Evolutionary conservation across 2,329 filamentous ascomycete genomes (phyloP).

Genomic region (Penicillium olsonii): DNA sequence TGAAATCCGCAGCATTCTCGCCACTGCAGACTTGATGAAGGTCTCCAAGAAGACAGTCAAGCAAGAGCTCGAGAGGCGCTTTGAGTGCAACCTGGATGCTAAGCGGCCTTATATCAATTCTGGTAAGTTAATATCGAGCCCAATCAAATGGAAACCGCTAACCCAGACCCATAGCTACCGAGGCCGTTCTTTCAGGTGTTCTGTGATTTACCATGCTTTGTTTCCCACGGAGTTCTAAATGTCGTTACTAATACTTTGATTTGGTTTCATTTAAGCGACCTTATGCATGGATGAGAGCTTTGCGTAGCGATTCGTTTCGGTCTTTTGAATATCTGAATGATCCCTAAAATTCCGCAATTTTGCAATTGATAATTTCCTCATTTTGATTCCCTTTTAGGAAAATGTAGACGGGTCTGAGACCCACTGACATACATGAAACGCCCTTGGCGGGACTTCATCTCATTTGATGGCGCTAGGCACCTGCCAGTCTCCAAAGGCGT

Average conservation of each 20-base stretch:
- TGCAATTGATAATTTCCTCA: too few species aligned
- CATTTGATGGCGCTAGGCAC: constrained; percentile 1
- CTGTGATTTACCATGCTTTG: constrained; percentile 49
- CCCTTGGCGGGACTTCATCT: not conserved
- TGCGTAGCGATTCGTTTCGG: constrained; percentile 13
- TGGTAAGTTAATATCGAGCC: constrained; percentile 60
- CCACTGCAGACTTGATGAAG: constrained; percentile 91
- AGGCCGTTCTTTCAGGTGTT: constrained; percentile 76
- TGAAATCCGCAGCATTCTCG: constrained; percentile 91
- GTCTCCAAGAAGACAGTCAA: constrained; percentile 99
- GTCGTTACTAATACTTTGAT: constrained; percentile 21
- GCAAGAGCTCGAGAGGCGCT: constrained; percentile 84
- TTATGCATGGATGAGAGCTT: constrained; percentile 27
- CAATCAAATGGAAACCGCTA: constrained; percentile 8
- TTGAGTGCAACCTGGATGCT: constrained; percentile 80
- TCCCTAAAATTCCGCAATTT: constrained; percentile 6
- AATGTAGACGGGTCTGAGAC: not conserved
- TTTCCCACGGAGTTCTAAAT: constrained; percentile 4
- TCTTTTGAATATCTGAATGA: constrained; percentile 6
- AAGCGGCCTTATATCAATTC: constrained; percentile 93
- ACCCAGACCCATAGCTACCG: constrained; percentile 62
- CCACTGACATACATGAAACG: constrained; percentile 3
- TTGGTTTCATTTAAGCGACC: constrained; percentile 16
- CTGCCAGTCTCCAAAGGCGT: not conserved
- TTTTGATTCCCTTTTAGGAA: not conserved